These are phyloP conservation scores for Cryptosporidium ubiquitum DNA, from an alignment of 169 alveolate species.

Conservation along the genomic window DNA sequence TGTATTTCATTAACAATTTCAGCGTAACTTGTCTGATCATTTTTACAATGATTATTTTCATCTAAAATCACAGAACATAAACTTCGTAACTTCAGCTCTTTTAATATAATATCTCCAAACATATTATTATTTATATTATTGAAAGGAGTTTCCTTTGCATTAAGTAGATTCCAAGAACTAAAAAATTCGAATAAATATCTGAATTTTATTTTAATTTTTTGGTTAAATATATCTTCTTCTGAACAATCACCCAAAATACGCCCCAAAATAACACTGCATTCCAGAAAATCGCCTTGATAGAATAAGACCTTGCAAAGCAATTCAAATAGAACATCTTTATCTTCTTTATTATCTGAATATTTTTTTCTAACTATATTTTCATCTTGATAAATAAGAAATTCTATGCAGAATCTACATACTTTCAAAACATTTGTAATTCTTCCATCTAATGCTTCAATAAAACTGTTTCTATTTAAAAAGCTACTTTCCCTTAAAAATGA, in stretches of 20 bases:
- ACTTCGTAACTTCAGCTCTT: constrained; percentile 8
- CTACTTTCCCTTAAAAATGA: background rate
- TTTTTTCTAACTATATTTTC: background rate
- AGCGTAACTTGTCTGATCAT: background rate
- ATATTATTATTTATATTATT: background rate
- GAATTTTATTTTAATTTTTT: background rate
- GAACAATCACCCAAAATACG: background rate
- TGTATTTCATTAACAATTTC: background rate
- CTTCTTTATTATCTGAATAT: background rate
- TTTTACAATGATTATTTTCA: background rate
- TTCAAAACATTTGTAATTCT: constrained; percentile 34
- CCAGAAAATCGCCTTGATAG: constrained; percentile 60
- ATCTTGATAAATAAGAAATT: constrained; percentile 17
- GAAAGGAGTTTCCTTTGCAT: background rate
- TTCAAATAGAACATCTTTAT: background rate
- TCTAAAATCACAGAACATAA: background rate
- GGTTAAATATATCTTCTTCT: background rate
- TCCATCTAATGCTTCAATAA: constrained; percentile 12
- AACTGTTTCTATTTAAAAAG: background rate
- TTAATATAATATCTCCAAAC: constrained; percentile 1
- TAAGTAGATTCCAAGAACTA: constrained; percentile 11
- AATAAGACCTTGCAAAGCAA: constrained; percentile 24
- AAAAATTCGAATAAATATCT: constrained; percentile 17
- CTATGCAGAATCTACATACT: constrained; percentile 54
- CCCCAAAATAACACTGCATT: constrained; percentile 9